Evolutionary conservation across 345 rosid genomes (phyloP).

Genomic region (Populus euphratica): DNA sequence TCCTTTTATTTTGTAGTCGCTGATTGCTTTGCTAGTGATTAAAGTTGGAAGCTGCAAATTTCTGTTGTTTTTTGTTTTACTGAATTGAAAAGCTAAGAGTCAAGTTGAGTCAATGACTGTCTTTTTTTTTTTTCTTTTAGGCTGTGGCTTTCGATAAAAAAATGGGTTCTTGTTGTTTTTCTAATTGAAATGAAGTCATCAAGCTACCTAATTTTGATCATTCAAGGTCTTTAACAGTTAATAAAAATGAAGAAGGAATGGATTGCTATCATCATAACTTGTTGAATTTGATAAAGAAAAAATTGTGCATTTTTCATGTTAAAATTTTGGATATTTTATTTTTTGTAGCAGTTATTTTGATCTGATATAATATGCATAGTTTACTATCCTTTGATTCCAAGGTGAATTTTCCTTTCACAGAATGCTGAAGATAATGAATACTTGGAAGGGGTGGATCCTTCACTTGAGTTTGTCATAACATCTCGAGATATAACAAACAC

Average conservation of each 20-base stretch:
- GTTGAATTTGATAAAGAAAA: neutral
- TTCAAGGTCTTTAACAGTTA: neutral
- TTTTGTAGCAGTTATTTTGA: too few relatives aligned
- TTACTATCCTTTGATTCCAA: neutral
- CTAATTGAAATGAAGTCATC: neutral
- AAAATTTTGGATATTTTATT: neutral
- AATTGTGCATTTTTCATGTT: neutral
- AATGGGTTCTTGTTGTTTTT: neutral
- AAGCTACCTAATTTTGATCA: neutral
- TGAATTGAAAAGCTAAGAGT: neutral
- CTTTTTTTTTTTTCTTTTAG: too few relatives aligned
- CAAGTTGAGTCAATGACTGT: neutral
- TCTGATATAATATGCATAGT: neutral
- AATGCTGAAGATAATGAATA: slow-evolving; percentile 81
- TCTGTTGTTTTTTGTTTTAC: too few relatives aligned
- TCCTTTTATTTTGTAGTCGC: neutral
- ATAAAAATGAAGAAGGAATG: neutral
- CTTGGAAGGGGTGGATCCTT: slow-evolving; percentile 53
- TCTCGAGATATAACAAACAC: slow-evolving; percentile 63
- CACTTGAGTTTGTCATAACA: slow-evolving; percentile 68
- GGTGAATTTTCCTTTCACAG: slow-evolving; percentile 23
- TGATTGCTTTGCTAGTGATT: neutral
- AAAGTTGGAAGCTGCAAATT: neutral
- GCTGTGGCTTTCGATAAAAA: neutral
- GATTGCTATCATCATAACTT: neutral